phyloP scores from a whole-genome alignment of 345 rosid genomes.

The Mallotus nudiflorus region DNA sequence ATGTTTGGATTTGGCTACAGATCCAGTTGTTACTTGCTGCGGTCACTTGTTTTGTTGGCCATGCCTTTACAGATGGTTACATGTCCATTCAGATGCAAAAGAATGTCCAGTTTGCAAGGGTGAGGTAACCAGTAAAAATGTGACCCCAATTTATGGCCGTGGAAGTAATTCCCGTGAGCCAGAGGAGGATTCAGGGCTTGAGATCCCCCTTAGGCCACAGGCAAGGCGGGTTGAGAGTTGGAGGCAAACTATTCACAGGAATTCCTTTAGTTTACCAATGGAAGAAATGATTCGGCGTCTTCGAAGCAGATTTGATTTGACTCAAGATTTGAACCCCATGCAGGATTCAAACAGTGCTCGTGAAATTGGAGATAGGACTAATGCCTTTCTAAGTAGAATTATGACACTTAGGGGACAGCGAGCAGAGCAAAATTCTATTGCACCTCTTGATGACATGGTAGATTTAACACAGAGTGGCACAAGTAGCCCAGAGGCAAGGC shows the following conservation, averaged over 20 bases:
- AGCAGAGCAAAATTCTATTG: slow-evolving; percentile 57
- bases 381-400: slow-evolving; percentile 55
- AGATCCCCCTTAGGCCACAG: slow-evolving; percentile 77
- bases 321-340: slow-evolving; percentile 41
- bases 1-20: slow-evolving; percentile 32
- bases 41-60: slow-evolving; percentile 41
- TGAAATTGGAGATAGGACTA: slow-evolving; percentile 55
- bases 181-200: slow-evolving; percentile 57
- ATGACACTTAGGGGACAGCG: slow-evolving; percentile 72
- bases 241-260: slow-evolving; percentile 78
- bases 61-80: slow-evolving; percentile 29
- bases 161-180: slow-evolving; percentile 53
- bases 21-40: slow-evolving; percentile 33
- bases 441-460: slow-evolving; percentile 47
- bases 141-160: slow-evolving; percentile 86
- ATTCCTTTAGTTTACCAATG: slow-evolving; percentile 59
- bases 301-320: slow-evolving; percentile 63
- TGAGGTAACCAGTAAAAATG: slow-evolving; percentile 71
- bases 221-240: slow-evolving; percentile 82
- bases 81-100: slow-evolving; percentile 66
- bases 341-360: slow-evolving; percentile 29
- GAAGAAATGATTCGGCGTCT: slow-evolving; percentile 84
- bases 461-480: slow-evolving; percentile 52
- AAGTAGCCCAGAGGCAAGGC: slow-evolving; percentile 49
- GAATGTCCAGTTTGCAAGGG: slow-evolving; percentile 99